Conservation (phyloP, 1,284 basidiomycete genomes). For the Vanrija humicola region DNA sequence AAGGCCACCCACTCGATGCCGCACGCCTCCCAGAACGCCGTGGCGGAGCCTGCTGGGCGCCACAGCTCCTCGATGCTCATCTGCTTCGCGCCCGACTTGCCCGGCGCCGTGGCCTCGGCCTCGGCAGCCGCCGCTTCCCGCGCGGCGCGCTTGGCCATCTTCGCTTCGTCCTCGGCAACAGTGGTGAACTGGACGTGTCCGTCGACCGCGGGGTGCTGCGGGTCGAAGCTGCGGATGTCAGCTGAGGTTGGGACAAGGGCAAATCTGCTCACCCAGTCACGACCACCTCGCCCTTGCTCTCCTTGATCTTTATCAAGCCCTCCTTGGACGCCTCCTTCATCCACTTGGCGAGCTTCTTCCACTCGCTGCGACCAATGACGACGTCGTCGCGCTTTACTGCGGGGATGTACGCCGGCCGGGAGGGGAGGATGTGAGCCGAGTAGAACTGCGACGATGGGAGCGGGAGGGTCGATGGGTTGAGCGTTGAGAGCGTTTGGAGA, state of each 20-base stretch:
- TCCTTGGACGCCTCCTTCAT: conserved; percentile 70
- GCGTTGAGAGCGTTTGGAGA: conserved; percentile 57
- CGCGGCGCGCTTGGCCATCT: conserved; percentile 47
- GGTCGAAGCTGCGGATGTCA: conserved; percentile 56
- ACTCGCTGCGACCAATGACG: conserved; percentile 49
- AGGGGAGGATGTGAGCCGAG: conserved; percentile 69
- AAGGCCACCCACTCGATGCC: conserved; percentile 57
- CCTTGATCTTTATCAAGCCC: conserved; percentile 66
- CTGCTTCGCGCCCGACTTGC: conserved; percentile 26
- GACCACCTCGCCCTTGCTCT: conserved; percentile 57
- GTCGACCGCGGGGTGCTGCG: conserved; percentile 58
- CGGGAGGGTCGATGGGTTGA: conserved; percentile 61
- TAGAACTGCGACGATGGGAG: conserved; percentile 72
- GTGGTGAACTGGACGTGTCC: conserved; percentile 58
- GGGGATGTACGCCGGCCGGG: conserved; percentile 61
- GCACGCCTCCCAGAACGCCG: conserved; percentile 60
- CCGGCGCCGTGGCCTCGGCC: conserved; percentile 39
- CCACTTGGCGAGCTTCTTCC: conserved; percentile 76
- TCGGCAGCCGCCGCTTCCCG: conserved; percentile 51
- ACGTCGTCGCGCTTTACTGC: conserved; percentile 62
- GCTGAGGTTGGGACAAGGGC: too few relatives aligned
- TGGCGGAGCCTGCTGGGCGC: conserved; percentile 62
- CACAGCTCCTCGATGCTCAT: conserved; percentile 61
- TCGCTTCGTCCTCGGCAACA: conserved; percentile 57
- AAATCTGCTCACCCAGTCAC: conserved; percentile 36